A percentile compares a stretch with the other conserved stretches of the same genome.
These are phyloP conservation scores for Bipolaris oryzae DNA, from an alignment of 2,329 filamentous ascomycete species.

Conservation along the genomic window DNA sequence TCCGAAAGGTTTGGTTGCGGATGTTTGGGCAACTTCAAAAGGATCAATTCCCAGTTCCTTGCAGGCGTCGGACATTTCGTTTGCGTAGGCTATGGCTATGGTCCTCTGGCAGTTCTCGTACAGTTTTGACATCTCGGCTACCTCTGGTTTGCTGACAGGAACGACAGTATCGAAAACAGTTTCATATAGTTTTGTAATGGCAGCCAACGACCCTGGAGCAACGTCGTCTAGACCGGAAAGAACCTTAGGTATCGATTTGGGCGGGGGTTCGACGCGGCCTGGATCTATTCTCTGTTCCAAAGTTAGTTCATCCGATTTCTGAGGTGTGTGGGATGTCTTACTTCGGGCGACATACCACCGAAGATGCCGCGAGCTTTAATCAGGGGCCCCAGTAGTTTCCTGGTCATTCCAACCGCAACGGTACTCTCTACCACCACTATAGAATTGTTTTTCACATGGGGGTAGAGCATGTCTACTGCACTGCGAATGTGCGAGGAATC, in stretches of 20 bases:
- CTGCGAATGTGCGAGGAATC: conserved; percentile 56
- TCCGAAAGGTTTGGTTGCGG: conserved; percentile 52
- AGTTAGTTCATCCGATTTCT: background rate
- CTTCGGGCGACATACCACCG: conserved; percentile 58
- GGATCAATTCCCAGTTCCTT: conserved; percentile 54
- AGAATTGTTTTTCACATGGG: conserved; percentile 52
- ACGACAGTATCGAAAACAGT: conserved; percentile 57
- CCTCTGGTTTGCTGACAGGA: conserved; percentile 59
- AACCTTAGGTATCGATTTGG: conserved; percentile 58
- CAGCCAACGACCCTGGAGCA: conserved; percentile 46
- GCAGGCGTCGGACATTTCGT: conserved; percentile 64
- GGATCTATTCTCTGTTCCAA: conserved; percentile 56
- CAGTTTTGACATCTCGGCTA: conserved; percentile 64
- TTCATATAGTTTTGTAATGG: conserved; percentile 55
- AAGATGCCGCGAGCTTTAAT: conserved; percentile 27
- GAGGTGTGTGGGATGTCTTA: conserved; percentile 7
- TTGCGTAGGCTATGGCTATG: conserved; percentile 61
- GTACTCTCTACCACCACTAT: conserved; percentile 59
- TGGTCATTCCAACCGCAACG: conserved; percentile 62
- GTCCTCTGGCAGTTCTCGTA: conserved; percentile 65
- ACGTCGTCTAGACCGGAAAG: conserved; percentile 56
- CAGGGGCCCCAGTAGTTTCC: conserved; percentile 56
- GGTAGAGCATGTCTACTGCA: conserved; percentile 53
- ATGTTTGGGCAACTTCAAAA: conserved; percentile 58
- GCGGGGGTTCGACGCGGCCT: conserved; percentile 50